Evolutionary conservation across 2,329 filamentous ascomycete genomes (phyloP).

Genomic region (Xylaria sp.): DNA sequence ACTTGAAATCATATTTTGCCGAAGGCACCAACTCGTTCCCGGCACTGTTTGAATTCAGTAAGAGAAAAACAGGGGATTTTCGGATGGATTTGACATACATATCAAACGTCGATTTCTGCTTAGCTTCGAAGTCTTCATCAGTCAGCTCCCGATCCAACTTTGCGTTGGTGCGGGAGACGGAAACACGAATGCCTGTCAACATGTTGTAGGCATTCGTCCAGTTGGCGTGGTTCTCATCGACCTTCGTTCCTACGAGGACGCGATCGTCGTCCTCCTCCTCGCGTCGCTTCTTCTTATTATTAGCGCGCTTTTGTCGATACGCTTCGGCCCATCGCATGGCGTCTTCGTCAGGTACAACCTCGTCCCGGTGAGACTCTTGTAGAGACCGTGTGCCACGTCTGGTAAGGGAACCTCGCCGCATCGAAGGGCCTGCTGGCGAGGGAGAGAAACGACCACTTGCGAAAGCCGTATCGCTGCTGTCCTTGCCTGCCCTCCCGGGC

Average conservation of each 20-base stretch:
- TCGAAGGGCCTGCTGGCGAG: slow-evolving; percentile 48
- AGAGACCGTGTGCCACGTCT: slow-evolving; percentile 78
- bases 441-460: slow-evolving; percentile 80
- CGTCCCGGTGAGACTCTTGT: slow-evolving; percentile 76
- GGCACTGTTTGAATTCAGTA: slow-evolving; percentile 54
- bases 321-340: slow-evolving; percentile 88
- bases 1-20: slow-evolving; percentile 99
- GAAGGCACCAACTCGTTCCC: slow-evolving; percentile 96
- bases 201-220: slow-evolving; percentile 99
- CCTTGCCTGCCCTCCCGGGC: slow-evolving; percentile 64
- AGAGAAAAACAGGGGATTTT: not conserved
- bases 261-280: slow-evolving; percentile 90
- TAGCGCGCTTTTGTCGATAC: slow-evolving; percentile 85
- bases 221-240: slow-evolving; percentile 94
- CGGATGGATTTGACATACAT: slow-evolving; percentile 56
- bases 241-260: slow-evolving; percentile 92
- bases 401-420: slow-evolving; percentile 75
- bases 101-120: slow-evolving; percentile 98
- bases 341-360: slow-evolving; percentile 81
- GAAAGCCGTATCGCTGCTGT: slow-evolving; percentile 61
- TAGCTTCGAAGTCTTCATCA: slow-evolving; percentile 85
- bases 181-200: slow-evolving; percentile 96
- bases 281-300: slow-evolving; percentile 70
- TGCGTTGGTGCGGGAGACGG: slow-evolving; percentile 91
- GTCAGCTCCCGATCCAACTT: slow-evolving; percentile 90